These are phyloP conservation scores for Taphrina communis DNA, from an alignment of 1,139 yeast species.

Conservation along the genomic window DNA sequence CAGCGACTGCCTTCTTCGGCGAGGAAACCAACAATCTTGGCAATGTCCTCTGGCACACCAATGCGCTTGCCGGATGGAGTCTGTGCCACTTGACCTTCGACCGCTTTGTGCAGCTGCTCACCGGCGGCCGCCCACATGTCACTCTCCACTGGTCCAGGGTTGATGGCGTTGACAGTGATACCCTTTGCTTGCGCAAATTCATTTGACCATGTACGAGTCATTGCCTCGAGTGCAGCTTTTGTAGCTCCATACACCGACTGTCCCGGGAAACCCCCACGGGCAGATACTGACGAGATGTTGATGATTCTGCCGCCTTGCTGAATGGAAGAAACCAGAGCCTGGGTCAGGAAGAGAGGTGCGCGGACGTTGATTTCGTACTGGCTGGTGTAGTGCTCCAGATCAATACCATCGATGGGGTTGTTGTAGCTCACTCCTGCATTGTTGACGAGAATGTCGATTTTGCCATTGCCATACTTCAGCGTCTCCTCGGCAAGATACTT, in stretches of 20 bases:
- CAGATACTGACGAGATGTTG: slow-evolving; percentile 39
- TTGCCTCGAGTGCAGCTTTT: slow-evolving; percentile 45
- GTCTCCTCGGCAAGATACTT: slow-evolving; percentile 21
- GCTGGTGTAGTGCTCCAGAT: slow-evolving; percentile 19
- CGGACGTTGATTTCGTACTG: slow-evolving; percentile 37
- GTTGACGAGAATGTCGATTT: slow-evolving; percentile 37
- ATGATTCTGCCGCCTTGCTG: slow-evolving; percentile 35
- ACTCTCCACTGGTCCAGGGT: slow-evolving; percentile 34
- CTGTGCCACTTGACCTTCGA: neutral
- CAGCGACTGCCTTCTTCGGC: slow-evolving; percentile 32
- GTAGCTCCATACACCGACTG: slow-evolving; percentile 55
- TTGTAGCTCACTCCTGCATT: slow-evolving; percentile 34
- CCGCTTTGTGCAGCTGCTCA: neutral
- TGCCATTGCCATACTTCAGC: slow-evolving; percentile 1
- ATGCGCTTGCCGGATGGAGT: slow-evolving; percentile 35
- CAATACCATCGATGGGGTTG: neutral
- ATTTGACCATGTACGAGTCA: slow-evolving; percentile 37
- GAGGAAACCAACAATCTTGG: slow-evolving; percentile 38
- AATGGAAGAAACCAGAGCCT: slow-evolving; percentile 21
- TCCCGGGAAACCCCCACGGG: slow-evolving; percentile 25
- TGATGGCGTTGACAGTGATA: slow-evolving; percentile 37
- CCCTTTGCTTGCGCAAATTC: slow-evolving; percentile 31
- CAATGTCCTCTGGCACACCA: slow-evolving; percentile 38
- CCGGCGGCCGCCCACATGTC: slow-evolving; percentile 30
- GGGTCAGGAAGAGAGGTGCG: slow-evolving; percentile 25